These are phyloP conservation scores for Kalmanozyma brasiliensis DNA, from an alignment of 1,284 basidiomycete species.

Conservation along the genomic window DNA sequence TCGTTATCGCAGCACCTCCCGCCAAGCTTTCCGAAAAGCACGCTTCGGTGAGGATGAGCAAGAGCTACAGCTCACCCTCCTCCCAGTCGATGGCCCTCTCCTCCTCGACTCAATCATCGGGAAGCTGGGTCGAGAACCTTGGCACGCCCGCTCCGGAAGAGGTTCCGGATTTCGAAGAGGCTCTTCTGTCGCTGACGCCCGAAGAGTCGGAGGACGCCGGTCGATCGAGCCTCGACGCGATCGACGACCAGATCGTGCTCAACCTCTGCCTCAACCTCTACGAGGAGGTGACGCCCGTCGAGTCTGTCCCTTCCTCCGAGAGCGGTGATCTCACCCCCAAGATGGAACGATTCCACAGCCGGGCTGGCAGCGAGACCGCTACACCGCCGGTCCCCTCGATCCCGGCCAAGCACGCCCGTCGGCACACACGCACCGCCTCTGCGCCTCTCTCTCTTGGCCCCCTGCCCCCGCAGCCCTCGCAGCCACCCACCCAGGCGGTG, in stretches of 20 bases:
- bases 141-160: constrained; percentile 3
- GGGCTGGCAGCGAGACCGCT: constrained; percentile 5
- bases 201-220: neutral
- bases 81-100: constrained; percentile 2
- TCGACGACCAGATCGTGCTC: constrained; percentile 31
- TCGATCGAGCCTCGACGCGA: constrained; percentile 36
- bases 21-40: neutral
- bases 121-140: constrained; percentile 20
- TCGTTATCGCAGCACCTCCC: constrained; percentile 13
- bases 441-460: constrained; percentile 33
- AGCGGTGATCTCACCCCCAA: neutral
- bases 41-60: constrained; percentile 3
- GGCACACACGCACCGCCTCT: constrained; percentile 4
- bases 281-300: constrained; percentile 4
- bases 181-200: too few relatives aligned
- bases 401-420: neutral
- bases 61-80: constrained; percentile 8
- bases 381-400: neutral
- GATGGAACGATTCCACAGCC: neutral
- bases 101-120: constrained; percentile 2
- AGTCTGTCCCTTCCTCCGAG: neutral
- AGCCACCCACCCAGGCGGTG: constrained; percentile 21
- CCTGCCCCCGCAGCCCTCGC: constrained; percentile 19
- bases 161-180: neutral
- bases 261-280: constrained; percentile 26